Base-by-base conservation (phyloP, 257 asterid genomes). In the Lycium barbarum region DNA sequence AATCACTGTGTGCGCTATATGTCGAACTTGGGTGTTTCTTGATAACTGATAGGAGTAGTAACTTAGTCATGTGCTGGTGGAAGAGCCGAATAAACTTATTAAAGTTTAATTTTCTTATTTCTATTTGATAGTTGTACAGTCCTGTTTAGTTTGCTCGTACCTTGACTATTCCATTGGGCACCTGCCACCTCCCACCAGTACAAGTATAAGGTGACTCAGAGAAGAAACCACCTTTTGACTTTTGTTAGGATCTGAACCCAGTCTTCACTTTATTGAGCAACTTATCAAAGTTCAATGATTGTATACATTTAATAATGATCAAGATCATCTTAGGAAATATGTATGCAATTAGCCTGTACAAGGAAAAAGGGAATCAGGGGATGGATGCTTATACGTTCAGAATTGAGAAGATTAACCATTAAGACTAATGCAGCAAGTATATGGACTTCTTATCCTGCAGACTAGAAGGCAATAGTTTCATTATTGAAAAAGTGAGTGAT, bases 251-350 rank as follows among this genome's bases (percentile, higher is more conserved):
- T 72, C 55, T n/a, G 35, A n/a, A 20, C 9, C 58, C 38, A 7
- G 2, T 67, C 22, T 36, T 67, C 51, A 45, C 59, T 20, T 72
- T 72, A 72, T 72, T 72, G n/a, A 72, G 17, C 79, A 71, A n/a
- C 33, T 18, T 72, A 47, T 20, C 6, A 6, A 45, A 22, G 40
- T 20, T 6, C 6, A 47, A 74, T 49, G 43, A 11, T 74, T 74
- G 61, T 33, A 12, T 73, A 72, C 58, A n/a, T 72, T 72, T 45
- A 74, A 22, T 74, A 6, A 7, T 22, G 36, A 49, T 49, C 43
- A 22, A 74, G 43, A 74, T 74, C 4, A 7, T 22, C 43, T 49
- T 1, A 12, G 12, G 6, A 3, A 11, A 20, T 22, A 49, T 47
- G 13, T 33, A 47, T 20, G 43, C 45, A 1, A 49, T 6, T 47